Conservation (phyloP, 2,329 filamentous ascomycete genomes). For the Aspergillus sp. region DNA sequence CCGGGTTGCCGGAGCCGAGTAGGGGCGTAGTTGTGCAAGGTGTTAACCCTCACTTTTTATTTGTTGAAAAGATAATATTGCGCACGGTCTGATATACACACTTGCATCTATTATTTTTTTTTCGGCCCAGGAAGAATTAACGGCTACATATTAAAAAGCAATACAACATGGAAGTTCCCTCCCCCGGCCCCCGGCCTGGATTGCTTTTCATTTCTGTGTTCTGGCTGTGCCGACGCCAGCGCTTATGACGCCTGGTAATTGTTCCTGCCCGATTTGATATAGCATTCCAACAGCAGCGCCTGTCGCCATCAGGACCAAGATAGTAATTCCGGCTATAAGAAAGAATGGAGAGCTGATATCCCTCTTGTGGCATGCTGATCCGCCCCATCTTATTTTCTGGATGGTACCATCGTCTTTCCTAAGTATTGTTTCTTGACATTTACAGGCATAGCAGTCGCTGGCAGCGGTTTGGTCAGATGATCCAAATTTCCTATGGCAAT, state of each 20-base stretch:
- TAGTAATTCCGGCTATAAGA: constrained; percentile 73
- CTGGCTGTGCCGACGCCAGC: constrained; percentile 79
- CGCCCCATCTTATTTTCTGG: constrained; percentile 75
- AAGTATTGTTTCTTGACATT: constrained; percentile 63
- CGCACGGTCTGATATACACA: too few relatives aligned
- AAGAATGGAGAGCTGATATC: constrained; percentile 89
- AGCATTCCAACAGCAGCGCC: constrained; percentile 73
- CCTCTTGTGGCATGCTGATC: constrained; percentile 83
- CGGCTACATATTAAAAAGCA: too few relatives aligned
- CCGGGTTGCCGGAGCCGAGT: too few relatives aligned
- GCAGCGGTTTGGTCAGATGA: constrained; percentile 35
- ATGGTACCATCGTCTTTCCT: constrained; percentile 47
- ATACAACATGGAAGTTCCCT: too few relatives aligned
- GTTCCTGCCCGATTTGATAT: constrained; percentile 79
- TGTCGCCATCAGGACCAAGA: constrained; percentile 68
- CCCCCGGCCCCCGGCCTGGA: not conserved
- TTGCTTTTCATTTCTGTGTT: constrained; percentile 37
- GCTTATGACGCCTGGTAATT: constrained; percentile 91
- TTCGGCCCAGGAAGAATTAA: too few relatives aligned
- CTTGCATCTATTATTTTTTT: too few relatives aligned
- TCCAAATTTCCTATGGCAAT: constrained; percentile 68
- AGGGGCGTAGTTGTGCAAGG: too few relatives aligned
- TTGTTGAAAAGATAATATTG: too few relatives aligned
- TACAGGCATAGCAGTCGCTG: constrained; percentile 73
- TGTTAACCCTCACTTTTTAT: too few relatives aligned